Evolutionary conservation across 495 filamentous ascomycete genomes (phyloP).

Genomic region (Ascodesmis nigricans): DNA sequence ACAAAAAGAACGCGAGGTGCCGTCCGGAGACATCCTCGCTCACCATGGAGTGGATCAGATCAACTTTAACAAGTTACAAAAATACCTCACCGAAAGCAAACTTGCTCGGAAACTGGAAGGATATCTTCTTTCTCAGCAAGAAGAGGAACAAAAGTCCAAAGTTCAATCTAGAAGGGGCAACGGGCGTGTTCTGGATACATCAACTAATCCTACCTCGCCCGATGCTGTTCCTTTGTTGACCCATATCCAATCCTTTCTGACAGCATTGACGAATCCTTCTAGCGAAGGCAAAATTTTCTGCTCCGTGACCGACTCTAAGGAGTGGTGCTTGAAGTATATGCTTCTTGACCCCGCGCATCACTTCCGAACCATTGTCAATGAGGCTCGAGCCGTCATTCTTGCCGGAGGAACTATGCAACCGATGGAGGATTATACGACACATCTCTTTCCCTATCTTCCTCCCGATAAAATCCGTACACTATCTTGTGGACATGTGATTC

Average conservation of each 20-base stretch:
- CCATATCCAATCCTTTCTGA: slow-evolving; percentile 60
- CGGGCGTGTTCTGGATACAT: too few relatives aligned
- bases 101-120: slow-evolving; percentile 85
- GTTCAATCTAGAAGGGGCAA: slow-evolving; percentile 13
- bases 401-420: slow-evolving; percentile 97
- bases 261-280: slow-evolving; percentile 68
- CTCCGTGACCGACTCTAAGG: slow-evolving; percentile 30
- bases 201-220: too few relatives aligned
- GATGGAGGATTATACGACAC: slow-evolving; percentile 68
- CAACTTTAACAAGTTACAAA: slow-evolving; percentile 70
- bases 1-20: slow-evolving; percentile 38
- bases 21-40: slow-evolving; percentile 45
- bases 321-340: slow-evolving; percentile 56
- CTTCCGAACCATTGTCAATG: slow-evolving; percentile 69
- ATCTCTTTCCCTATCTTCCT: slow-evolving; percentile 61
- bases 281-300: slow-evolving; percentile 75
- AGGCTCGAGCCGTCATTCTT: slow-evolving; percentile 70
- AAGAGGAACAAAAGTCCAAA: slow-evolving; percentile 27
- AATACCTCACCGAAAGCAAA: slow-evolving; percentile 79
- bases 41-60: slow-evolving; percentile 86
- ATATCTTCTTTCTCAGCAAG: slow-evolving; percentile 46
- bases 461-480: slow-evolving; percentile 47
- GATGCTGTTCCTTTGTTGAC: slow-evolving; percentile 52
- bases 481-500: slow-evolving; percentile 89
- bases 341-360: slow-evolving; percentile 85